Base-by-base conservation (phyloP, 768 basidiomycete species). In the Boletus subcaerulescens region DNA sequence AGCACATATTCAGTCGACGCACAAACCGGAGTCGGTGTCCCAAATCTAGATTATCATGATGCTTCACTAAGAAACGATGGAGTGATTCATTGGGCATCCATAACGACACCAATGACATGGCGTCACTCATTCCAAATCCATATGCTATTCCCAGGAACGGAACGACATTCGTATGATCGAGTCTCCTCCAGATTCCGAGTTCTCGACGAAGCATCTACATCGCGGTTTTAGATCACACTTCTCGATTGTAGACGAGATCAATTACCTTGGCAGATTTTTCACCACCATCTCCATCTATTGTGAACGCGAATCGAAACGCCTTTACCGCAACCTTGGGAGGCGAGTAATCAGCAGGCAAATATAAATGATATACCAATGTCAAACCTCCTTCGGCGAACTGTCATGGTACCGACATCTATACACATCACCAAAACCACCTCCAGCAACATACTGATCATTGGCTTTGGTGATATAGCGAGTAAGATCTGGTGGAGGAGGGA, bases 1-100 rank as follows among this genome's bases (percentile, higher is more conserved):
- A 10, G 9, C 11, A 6, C 10, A 40, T 4, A 7, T 15, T n/a
- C 4, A n/a, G 36, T 13, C 15, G 29, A 42, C 55, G 33, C 18
- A 64, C 65, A 29, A 65, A 40, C 36, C 40, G 47, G 9, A 66
- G 49, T n/a, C 52, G 53, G 5, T 53, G 52, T 1, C 1, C 12
- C n/a, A 44, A 17, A 10, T 5, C 6, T 17, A 60, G 53, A 6
- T 15, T 24, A 12, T 10, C 4, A 5, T 54, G 29, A 13, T 64
- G 47, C 36, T 58, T 38, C 1, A 1, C 18, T 6, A 57, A 36
- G 36, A 71, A 67, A 3, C 17, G 29, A 2, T 52, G 61, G 11
- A 72, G 56, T 0, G 60, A 60, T 8, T 55, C 65, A 18, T 68
- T 67, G 0, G 64, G 65, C 54, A 69, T 59, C 71, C 71, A 72